phyloP scores from a whole-genome alignment of 2,329 filamentous ascomycete species.

The Ceratocystis diversiconidia region DNA sequence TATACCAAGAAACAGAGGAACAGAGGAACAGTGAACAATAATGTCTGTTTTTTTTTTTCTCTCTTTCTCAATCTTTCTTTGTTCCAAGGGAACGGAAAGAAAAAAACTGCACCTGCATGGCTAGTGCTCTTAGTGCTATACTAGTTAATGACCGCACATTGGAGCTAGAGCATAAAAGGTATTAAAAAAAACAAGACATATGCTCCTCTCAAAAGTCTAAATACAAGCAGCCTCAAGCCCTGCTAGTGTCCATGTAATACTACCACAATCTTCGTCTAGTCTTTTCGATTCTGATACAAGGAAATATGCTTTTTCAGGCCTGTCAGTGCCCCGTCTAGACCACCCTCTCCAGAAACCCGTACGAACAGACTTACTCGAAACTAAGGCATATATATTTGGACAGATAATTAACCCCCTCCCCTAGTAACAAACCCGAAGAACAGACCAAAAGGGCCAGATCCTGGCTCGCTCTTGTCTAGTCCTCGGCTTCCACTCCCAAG shows the following conservation, averaged over 20 bases:
- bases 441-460: not conserved
- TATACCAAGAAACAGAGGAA: not conserved
- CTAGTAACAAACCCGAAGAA: too few species aligned
- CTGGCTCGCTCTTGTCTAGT: not conserved
- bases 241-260: not conserved
- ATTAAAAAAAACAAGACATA: not conserved
- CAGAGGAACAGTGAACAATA: not conserved
- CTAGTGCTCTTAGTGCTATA: constrained; percentile 25
- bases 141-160: not conserved
- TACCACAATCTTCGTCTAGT: not conserved
- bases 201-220: not conserved
- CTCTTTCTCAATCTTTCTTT: not conserved
- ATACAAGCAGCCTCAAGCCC: not conserved
- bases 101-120: not conserved
- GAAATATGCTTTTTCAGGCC: not conserved
- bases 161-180: not conserved
- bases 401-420: too few species aligned
- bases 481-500: constrained; percentile 40
- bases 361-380: too few species aligned
- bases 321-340: not conserved
- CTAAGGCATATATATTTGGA: too few species aligned
- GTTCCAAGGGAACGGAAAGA: not conserved
- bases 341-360: too few species aligned
- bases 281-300: not conserved
- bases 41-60: not conserved